These are phyloP conservation scores for Phytophthora fragariae DNA, from an alignment of 352 stramenopile species.

Conservation along the genomic window DNA sequence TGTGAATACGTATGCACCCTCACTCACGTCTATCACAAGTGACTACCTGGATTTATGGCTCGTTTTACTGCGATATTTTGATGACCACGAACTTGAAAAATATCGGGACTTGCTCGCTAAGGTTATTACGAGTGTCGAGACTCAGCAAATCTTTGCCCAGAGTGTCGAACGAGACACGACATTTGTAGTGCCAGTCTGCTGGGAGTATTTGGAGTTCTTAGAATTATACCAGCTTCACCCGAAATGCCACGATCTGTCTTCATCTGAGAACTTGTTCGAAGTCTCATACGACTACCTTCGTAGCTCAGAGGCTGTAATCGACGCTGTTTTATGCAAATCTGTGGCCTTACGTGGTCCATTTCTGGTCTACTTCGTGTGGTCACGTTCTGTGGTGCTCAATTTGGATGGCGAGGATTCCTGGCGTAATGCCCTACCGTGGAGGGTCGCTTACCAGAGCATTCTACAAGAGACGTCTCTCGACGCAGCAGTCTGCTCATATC, in stretches of 20 bases:
- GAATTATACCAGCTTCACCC: constrained; percentile 37
- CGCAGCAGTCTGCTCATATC: constrained; percentile 37
- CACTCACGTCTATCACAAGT: constrained; percentile 32
- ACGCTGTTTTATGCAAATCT: constrained; percentile 36
- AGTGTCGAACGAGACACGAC: constrained; percentile 28
- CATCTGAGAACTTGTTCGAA: constrained; percentile 25
- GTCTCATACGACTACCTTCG: constrained; percentile 35
- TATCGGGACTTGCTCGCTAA: constrained; percentile 48
- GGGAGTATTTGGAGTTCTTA: constrained; percentile 46
- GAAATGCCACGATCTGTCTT: constrained; percentile 31
- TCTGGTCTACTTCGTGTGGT: constrained; percentile 59
- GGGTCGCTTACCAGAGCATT: constrained; percentile 42
- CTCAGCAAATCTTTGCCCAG: constrained; percentile 32
- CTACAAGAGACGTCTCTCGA: constrained; percentile 40
- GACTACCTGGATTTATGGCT: constrained; percentile 59
- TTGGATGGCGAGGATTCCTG: constrained; percentile 46
- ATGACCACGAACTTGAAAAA: constrained; percentile 59
- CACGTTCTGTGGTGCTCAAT: constrained; percentile 41
- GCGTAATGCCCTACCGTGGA: constrained; percentile 54
- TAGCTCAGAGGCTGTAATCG: constrained; percentile 31
- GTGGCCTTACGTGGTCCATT: constrained; percentile 44
- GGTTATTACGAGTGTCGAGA: constrained; percentile 50
- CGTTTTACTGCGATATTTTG: constrained; percentile 52
- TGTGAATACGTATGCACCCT: constrained; percentile 47
- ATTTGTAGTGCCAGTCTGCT: constrained; percentile 37